Base-by-base conservation (phyloP, 768 basidiomycete genomes). In the Rhodotorula diobovata region DNA sequence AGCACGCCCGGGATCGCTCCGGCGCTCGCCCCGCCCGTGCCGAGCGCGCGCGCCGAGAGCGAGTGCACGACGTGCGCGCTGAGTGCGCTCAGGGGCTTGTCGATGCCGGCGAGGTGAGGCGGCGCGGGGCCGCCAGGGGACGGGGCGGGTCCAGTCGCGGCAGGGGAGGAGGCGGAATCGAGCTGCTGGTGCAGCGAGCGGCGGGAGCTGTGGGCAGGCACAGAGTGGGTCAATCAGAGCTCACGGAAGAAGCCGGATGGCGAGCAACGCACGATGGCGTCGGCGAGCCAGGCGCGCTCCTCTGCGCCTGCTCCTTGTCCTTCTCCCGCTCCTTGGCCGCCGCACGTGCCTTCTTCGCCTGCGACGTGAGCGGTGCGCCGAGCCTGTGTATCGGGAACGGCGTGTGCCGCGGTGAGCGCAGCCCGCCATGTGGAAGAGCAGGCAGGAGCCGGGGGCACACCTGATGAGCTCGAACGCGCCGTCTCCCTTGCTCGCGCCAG, bases 1-100 rank as follows among this genome's bases (percentile, higher is more conserved):
- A 78, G 41, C 6, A 78, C 43, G 6, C 77, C 77, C 1, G 72
- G 61, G n/a, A 53, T 23, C 35, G 56, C 56, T 8, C 34, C 32
- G 15, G 76, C 43, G 16, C 23, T 20, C 4, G 48, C 32, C 25
- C 30, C 43, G 43, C 46, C 9, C 3, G 16, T 53, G 56, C n/a
- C 7, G 56, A 56, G 55, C 28, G 10, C 5, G 1, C 63, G 41
- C 14, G 66, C 51, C 8, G 61, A 61, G 56, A 73, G 69, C 23
- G 68, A 71, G 50, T 66, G 68, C 58, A 68, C 41, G 23, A 76
- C 46, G 35, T 76, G 69, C 23, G 58, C 55, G 3, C 25, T 30
- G 37, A 71, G 67, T 0, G 39, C 4, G 4, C 60, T n/a, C 10
- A 70, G 43, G 9, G 63, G 67, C 14, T 34, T 25, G 23, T 73